Evolutionary conservation across 805 yeast species (phyloP).

Genomic region (Sungouiozyma ichnusensis): DNA sequence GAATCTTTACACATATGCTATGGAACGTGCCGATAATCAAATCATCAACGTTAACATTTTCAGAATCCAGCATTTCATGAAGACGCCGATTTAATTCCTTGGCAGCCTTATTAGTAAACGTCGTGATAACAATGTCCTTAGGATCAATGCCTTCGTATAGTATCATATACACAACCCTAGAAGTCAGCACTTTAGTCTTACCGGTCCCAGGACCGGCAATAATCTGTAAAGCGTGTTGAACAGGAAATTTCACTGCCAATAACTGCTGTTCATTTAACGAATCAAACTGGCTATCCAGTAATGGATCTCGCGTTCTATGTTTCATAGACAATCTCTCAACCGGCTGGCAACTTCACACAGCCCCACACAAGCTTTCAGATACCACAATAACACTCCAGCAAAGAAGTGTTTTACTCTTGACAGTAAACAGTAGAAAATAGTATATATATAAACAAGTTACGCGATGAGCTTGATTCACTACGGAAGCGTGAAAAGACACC

Average conservation of each 20-base stretch:
- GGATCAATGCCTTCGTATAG: conserved; percentile 45
- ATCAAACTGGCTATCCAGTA: neutral
- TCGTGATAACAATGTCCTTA: conserved; percentile 63
- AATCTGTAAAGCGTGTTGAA: conserved; percentile 36
- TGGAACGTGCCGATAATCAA: conserved; percentile 85
- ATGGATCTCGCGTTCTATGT: neutral
- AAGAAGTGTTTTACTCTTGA: too few relatives aligned
- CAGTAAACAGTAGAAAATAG: too few relatives aligned
- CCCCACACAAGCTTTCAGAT: too few relatives aligned
- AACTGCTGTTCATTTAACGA: conserved; percentile 34
- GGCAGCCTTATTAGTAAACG: conserved; percentile 91
- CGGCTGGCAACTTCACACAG: too few relatives aligned
- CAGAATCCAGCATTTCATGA: conserved; percentile 24
- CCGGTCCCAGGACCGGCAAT: conserved; percentile 64
- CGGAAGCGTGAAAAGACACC: too few relatives aligned
- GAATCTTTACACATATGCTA: conserved; percentile 56
- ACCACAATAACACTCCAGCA: too few relatives aligned
- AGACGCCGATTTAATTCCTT: conserved; percentile 69
- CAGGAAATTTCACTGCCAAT: conserved; percentile 35
- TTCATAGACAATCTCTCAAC: too few relatives aligned
- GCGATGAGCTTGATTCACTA: too few relatives aligned
- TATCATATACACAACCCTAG: conserved; percentile 66
- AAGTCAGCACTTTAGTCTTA: conserved; percentile 73
- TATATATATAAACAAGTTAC: too few relatives aligned
- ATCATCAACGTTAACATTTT: conserved; percentile 29